Conservation (phyloP, 768 basidiomycete genomes). For the Lactarius evosmus region DNA sequence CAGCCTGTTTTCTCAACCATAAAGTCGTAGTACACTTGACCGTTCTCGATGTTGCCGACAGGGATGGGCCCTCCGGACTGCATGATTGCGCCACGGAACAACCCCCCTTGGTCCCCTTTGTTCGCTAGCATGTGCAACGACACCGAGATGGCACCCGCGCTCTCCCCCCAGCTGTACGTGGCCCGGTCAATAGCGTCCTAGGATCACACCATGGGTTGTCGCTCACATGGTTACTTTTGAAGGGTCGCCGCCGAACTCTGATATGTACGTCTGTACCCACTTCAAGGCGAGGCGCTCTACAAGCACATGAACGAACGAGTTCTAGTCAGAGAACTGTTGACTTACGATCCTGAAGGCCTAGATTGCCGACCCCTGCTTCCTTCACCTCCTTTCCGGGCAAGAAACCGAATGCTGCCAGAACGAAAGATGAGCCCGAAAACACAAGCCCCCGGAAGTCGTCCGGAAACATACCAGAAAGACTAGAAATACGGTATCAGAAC, state of each 20-base stretch:
- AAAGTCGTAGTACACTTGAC: slow-evolving; percentile 45
- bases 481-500: not conserved
- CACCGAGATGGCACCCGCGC: slow-evolving; percentile 56
- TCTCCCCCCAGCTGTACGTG: slow-evolving; percentile 48
- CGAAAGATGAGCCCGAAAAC: not conserved
- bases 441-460: not conserved
- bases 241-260: slow-evolving; percentile 35
- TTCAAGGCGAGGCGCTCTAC: slow-evolving; percentile 41
- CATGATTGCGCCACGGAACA: slow-evolving; percentile 53
- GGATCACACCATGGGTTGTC: slow-evolving; percentile 29
- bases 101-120: slow-evolving; percentile 42
- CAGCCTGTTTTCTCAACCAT: slow-evolving; percentile 45
- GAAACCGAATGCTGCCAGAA: slow-evolving; percentile 40
- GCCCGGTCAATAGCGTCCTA: slow-evolving; percentile 35
- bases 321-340: slow-evolving; percentile 38
- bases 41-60: slow-evolving; percentile 39
- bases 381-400: slow-evolving; percentile 32
- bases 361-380: too few species aligned
- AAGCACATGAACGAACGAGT: slow-evolving; percentile 27
- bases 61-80: slow-evolving; percentile 38
- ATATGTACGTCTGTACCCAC: slow-evolving; percentile 41
- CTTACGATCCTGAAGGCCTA: slow-evolving; percentile 17
- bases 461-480: slow-evolving; percentile 8
- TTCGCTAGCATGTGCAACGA: slow-evolving; percentile 50
- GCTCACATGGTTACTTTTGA: slow-evolving; percentile 42